Conservation (phyloP, 2,329 filamentous ascomycete species). For the Fusarium miscanthi region DNA sequence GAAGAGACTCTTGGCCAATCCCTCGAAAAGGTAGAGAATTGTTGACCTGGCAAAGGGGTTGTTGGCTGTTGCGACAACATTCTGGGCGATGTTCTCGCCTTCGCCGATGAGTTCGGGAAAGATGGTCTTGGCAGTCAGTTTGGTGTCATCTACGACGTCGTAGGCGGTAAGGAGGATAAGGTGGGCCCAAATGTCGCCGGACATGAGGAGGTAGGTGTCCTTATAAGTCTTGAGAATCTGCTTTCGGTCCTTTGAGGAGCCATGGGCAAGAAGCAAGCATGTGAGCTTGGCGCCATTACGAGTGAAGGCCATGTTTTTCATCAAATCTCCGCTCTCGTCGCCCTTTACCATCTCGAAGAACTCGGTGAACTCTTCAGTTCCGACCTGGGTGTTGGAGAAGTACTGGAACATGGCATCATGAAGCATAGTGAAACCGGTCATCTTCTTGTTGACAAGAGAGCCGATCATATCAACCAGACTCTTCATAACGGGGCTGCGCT, state of each 20-base stretch:
- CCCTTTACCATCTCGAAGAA: slow-evolving; percentile 92
- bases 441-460: slow-evolving; percentile 92
- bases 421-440: slow-evolving; percentile 96
- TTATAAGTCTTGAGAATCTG: slow-evolving; percentile 89
- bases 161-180: slow-evolving; percentile 85
- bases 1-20: slow-evolving; percentile 70
- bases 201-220: slow-evolving; percentile 87
- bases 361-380: slow-evolving; percentile 83
- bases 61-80: slow-evolving; percentile 72
- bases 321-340: slow-evolving; percentile 87
- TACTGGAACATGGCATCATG: slow-evolving; percentile 99
- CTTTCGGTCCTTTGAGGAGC: slow-evolving; percentile 92
- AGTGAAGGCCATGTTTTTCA: slow-evolving; percentile 97
- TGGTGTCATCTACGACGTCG: slow-evolving; percentile 95
- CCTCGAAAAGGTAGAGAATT: slow-evolving; percentile 84
- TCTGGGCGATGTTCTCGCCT: slow-evolving; percentile 70
- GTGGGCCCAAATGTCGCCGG: slow-evolving; percentile 81
- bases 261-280: slow-evolving; percentile 83
- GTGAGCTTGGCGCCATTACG: slow-evolving; percentile 86
- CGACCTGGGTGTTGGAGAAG: slow-evolving; percentile 81
- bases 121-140: slow-evolving; percentile 85
- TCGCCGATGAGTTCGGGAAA: slow-evolving; percentile 87
- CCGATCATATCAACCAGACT: slow-evolving; percentile 90
- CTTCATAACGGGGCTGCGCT: slow-evolving; percentile 87
- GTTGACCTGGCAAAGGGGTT: slow-evolving; percentile 74